These are phyloP conservation scores for Nymphaea thermarum DNA, from an alignment of 164 flowering plant species.

Conservation along the genomic window DNA sequence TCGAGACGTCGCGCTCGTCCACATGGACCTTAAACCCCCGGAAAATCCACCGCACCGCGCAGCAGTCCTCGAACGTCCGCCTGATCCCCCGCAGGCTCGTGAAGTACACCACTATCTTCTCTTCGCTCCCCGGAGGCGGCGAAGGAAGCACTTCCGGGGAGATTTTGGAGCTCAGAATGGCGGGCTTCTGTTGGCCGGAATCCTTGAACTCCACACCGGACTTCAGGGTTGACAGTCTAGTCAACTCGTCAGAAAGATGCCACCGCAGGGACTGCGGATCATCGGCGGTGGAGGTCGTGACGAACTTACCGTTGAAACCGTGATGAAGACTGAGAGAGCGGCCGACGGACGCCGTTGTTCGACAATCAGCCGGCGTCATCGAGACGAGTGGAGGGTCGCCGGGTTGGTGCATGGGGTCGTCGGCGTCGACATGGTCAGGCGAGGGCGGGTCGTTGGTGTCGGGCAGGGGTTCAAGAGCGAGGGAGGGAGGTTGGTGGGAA, in stretches of 20 bases:
- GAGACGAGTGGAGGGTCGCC: conserved; percentile 21
- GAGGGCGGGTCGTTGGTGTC: neutral
- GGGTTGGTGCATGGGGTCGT: conserved; percentile 83
- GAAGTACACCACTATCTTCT: conserved; percentile 54
- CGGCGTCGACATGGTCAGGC: conserved; percentile 66
- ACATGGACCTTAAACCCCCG: conserved; percentile 61
- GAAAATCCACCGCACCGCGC: conserved; percentile 50
- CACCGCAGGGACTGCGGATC: conserved; percentile 58
- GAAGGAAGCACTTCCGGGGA: neutral
- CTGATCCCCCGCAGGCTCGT: conserved; percentile 82
- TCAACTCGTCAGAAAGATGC: conserved; percentile 65
- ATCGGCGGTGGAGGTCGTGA: neutral
- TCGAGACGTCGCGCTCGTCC: conserved; percentile 83
- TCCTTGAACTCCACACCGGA: conserved; percentile 25
- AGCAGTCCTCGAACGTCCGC: conserved; percentile 81
- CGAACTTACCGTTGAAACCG: neutral
- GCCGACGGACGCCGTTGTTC: conserved; percentile 12
- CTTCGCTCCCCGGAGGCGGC: conserved; percentile 24
- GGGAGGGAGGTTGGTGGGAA: too few relatives aligned
- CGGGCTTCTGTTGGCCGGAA: neutral
- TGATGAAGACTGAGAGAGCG: neutral
- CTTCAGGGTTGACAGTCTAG: conserved; percentile 14
- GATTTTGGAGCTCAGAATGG: conserved; percentile 2
- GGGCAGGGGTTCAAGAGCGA: conserved; percentile 14
- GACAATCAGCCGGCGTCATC: conserved; percentile 33